These are phyloP conservation scores for Cladosporium oxysporum DNA, from an alignment of 2,329 filamentous ascomycete genomes.

Conservation along the genomic window DNA sequence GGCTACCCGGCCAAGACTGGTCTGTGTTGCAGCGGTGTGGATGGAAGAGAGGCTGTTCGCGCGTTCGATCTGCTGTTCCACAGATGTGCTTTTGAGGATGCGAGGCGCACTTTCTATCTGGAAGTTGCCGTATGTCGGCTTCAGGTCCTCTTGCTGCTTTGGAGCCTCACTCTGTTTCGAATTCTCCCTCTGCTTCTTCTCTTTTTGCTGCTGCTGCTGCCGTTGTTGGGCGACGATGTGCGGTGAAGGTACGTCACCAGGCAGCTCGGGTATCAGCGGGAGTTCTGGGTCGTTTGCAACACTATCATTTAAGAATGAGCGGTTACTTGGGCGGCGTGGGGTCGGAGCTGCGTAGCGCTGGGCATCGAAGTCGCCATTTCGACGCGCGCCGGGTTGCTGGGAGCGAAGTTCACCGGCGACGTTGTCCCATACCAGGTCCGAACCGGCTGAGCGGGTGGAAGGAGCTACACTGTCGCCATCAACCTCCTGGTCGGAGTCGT, in stretches of 20 bases:
- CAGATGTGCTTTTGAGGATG: slow-evolving; percentile 38
- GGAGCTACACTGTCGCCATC: slow-evolving; percentile 3
- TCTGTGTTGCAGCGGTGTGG: background rate
- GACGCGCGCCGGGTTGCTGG: background rate
- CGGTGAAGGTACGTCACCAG: slow-evolving; percentile 2
- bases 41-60: slow-evolving; percentile 25
- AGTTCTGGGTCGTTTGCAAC: background rate
- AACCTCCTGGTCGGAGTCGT: background rate
- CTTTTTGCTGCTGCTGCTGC: background rate
- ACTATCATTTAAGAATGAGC: background rate
- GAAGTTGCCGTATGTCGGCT: background rate
- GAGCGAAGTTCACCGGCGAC: slow-evolving; percentile 23
- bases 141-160: background rate
- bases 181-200: background rate
- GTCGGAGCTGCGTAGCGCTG: slow-evolving; percentile 17
- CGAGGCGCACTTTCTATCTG: slow-evolving; percentile 18
- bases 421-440: slow-evolving; percentile 28
- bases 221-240: slow-evolving; percentile 6
- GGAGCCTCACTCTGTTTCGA: background rate
- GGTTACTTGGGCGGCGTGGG: background rate
- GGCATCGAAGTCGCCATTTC: slow-evolving; percentile 16
- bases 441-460: slow-evolving; percentile 8
- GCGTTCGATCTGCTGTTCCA: slow-evolving; percentile 39
- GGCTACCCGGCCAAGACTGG: slow-evolving; percentile 12
- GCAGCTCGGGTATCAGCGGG: slow-evolving; percentile 11